phyloP scores from a whole-genome alignment of 108 stramenopile genomes.

The Fistulifera pelliculosa region DNA sequence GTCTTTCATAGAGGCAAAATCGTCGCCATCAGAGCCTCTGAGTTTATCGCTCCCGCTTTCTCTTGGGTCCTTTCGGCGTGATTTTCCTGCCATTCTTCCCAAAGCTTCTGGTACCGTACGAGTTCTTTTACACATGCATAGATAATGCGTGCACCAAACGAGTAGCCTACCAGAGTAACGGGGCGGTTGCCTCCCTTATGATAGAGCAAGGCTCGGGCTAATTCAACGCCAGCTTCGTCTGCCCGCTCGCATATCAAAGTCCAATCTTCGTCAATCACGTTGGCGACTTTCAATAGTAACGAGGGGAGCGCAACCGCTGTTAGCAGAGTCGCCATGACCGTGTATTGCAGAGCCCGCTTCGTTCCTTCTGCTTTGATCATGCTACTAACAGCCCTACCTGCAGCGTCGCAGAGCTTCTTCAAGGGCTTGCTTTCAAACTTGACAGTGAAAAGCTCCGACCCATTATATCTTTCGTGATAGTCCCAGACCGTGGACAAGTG shows the following conservation, averaged over 20 bases:
- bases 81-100: slow-evolving; percentile 34
- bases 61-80: slow-evolving; percentile 13
- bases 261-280: slow-evolving; percentile 76
- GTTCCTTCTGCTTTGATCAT: too few species aligned
- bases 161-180: slow-evolving; percentile 84
- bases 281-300: slow-evolving; percentile 29
- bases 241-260: slow-evolving; percentile 62
- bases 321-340: slow-evolving; percentile 42
- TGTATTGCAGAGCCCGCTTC: slow-evolving; percentile 36
- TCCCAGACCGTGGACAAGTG: slow-evolving; percentile 45
- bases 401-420: slow-evolving; percentile 33
- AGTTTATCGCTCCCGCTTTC: slow-evolving; percentile 19
- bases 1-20: slow-evolving; percentile 36
- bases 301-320: slow-evolving; percentile 49
- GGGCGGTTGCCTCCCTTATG: slow-evolving; percentile 68
- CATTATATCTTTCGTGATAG: slow-evolving; percentile 41
- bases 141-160: slow-evolving; percentile 85
- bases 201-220: slow-evolving; percentile 65
- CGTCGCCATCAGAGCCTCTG: slow-evolving; percentile 11
- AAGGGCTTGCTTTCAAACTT: slow-evolving; percentile 53
- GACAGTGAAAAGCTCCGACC: slow-evolving; percentile 48
- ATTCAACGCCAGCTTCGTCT: slow-evolving; percentile 72
- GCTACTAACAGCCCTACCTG: slow-evolving; percentile 8
- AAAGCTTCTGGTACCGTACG: slow-evolving; percentile 47
- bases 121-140: slow-evolving; percentile 73